Evolutionary conservation across 2,329 filamentous ascomycete genomes (phyloP).

Genomic region (Phaeosphaeriaceae sp.): DNA sequence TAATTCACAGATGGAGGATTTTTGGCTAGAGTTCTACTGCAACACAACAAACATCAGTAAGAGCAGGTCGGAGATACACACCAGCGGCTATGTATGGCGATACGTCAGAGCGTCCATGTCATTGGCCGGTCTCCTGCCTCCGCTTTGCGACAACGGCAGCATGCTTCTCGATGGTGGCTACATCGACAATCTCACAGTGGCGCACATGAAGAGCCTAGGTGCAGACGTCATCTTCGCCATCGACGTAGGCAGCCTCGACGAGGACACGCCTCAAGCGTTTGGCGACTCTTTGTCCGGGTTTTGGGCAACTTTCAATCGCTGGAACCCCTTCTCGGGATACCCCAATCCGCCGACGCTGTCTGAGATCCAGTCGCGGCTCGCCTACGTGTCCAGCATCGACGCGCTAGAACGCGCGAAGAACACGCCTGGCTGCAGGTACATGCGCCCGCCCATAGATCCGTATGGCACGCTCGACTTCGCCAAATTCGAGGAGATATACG

Average conservation of each 20-base stretch:
- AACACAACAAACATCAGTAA: slow-evolving; percentile 99
- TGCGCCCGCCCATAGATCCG: slow-evolving; percentile 91
- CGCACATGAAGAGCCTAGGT: slow-evolving; percentile 94
- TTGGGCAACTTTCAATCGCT: slow-evolving; percentile 94
- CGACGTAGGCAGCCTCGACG: slow-evolving; percentile 91
- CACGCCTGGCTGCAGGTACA: slow-evolving; percentile 90
- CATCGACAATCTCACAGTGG: slow-evolving; percentile 94
- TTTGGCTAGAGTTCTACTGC: slow-evolving; percentile 99
- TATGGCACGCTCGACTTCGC: slow-evolving; percentile 96
- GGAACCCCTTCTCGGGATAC: slow-evolving; percentile 90
- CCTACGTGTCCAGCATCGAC: slow-evolving; percentile 94
- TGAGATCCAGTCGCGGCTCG: slow-evolving; percentile 93
- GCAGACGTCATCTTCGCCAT: slow-evolving; percentile 95
- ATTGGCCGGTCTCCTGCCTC: slow-evolving; percentile 87
- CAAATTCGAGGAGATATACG: slow-evolving; percentile 97
- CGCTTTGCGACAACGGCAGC: slow-evolving; percentile 93
- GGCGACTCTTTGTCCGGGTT: slow-evolving; percentile 93
- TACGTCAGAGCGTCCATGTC: slow-evolving; percentile 98
- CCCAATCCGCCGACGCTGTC: slow-evolving; percentile 94
- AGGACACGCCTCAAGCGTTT: slow-evolving; percentile 88
- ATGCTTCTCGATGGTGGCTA: slow-evolving; percentile 98
- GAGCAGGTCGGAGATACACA: slow-evolving; percentile 89
- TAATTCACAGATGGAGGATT: slow-evolving; percentile 96
- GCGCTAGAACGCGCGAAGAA: slow-evolving; percentile 92
- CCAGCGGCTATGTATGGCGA: slow-evolving; percentile 95